Base-by-base conservation (phyloP, 768 basidiomycete species). In the Trametes coccinea region DNA sequence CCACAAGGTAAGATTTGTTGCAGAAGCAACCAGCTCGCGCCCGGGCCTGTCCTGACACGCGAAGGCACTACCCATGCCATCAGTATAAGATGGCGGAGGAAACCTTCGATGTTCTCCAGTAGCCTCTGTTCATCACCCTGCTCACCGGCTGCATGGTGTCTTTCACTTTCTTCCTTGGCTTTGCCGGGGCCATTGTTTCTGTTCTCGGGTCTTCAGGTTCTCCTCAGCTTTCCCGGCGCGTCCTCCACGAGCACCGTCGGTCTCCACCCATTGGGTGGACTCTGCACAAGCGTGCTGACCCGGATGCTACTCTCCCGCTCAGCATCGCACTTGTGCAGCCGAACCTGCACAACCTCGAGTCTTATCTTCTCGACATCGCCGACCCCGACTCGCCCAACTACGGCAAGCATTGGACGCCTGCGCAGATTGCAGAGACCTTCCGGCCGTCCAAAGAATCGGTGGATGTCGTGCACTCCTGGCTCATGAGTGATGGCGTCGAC, bases 301-400 rank as follows among this genome's bases (percentile, higher is more conserved):
- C 76, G 14, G 67, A 73, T 13, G 63, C 69, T 1, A 52, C 77
- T 47, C 71, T 85, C n/a, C 80, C 81, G 11, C 73, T 84, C 66
- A 78, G 79, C 31, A 76, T 84, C 53, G 82, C 79, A 27, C 76
- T 85, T 27, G 66, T 74, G 7, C 83, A 84, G 65, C 69, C 70
- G 44, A 80, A 84, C 59, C 70, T 82, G 49, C 70, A 80, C 43
- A 74, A 71, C 4, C 68, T 84, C 50, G 81, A 82, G 64, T 75
- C 75, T 7, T 72, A 78, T 48, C 76, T 85, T 16, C 69, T 77
- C 64, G 77, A 77, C 37, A 78, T 84, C 17, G 79, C 83, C 2
- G 77, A 84, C 57, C 82, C 83, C 3, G 77, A 79, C 27, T 84
- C 83, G 0, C 74, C 74, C 5, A 74, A 73, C 64, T 85, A 83